phyloP scores from a whole-genome alignment of 352 stramenopile genomes.

The Globisporangium carolinianum region DNA sequence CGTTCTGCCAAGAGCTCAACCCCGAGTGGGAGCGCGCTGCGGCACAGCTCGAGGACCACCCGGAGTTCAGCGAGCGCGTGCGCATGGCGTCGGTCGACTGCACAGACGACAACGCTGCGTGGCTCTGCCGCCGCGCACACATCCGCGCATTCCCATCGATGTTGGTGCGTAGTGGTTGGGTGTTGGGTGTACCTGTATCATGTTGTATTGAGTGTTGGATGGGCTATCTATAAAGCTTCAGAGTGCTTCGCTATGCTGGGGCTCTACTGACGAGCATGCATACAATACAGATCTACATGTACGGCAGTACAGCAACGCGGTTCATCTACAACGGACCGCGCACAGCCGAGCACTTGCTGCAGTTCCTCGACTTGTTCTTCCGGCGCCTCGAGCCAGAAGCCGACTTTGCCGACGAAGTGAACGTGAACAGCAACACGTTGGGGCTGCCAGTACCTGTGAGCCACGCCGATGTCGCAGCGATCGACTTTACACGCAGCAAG shows the following conservation, averaged over 20 bases:
- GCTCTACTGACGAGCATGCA: too few species aligned
- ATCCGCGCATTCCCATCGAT: slow-evolving; percentile 82
- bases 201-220: neutral
- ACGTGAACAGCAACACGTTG: slow-evolving; percentile 42
- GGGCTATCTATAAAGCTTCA: too few species aligned
- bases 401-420: slow-evolving; percentile 77
- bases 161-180: slow-evolving; percentile 22
- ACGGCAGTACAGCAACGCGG: slow-evolving; percentile 61
- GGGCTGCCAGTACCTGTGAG: slow-evolving; percentile 49
- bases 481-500: slow-evolving; percentile 46
- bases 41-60: slow-evolving; percentile 60
- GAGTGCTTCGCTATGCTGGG: too few species aligned
- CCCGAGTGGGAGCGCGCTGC: slow-evolving; percentile 73
- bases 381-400: slow-evolving; percentile 68
- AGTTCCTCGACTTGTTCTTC: slow-evolving; percentile 83
- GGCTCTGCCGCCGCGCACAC: slow-evolving; percentile 60
- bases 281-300: slow-evolving; percentile 67
- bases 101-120: slow-evolving; percentile 49
- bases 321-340: slow-evolving; percentile 82
- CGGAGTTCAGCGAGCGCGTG: slow-evolving; percentile 74
- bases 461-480: slow-evolving; percentile 37
- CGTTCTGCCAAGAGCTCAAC: slow-evolving; percentile 65
- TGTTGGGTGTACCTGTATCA: neutral
- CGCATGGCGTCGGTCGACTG: slow-evolving; percentile 79
- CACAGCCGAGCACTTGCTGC: slow-evolving; percentile 61